Percentiles rank a stretch among this genome's conserved stretches.
These are phyloP conservation scores for Crithidia bombi DNA, from an alignment of 208 protist genomes.

Conservation along the genomic window DNA sequence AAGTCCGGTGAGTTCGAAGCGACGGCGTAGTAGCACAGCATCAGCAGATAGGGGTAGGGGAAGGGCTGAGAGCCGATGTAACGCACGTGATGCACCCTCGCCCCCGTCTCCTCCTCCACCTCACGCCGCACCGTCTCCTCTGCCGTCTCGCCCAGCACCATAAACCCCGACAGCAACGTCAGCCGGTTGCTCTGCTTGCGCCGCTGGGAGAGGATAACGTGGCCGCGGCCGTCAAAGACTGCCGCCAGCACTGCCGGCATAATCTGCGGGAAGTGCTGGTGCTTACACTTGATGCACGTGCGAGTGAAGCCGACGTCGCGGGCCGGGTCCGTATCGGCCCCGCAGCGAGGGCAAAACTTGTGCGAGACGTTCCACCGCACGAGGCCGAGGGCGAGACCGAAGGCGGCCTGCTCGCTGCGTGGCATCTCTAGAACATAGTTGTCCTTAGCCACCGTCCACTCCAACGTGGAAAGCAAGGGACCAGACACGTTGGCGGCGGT, in stretches of 20 bases:
- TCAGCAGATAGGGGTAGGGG: conserved; percentile 52
- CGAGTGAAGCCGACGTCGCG: conserved; percentile 33
- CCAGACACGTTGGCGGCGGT: conserved; percentile 21
- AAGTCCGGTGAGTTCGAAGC: conserved; percentile 26
- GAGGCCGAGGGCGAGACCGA: conserved; percentile 43
- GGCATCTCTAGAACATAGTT: conserved; percentile 19
- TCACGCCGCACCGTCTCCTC: conserved; percentile 63
- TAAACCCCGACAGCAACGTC: conserved; percentile 61
- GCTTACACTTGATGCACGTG: conserved; percentile 32
- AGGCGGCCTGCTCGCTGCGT: conserved; percentile 23
- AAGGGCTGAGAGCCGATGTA: conserved; percentile 68
- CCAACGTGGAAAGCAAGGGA: conserved; percentile 4
- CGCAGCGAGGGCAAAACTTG: conserved; percentile 46
- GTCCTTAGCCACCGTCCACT: conserved; percentile 27
- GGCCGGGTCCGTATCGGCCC: conserved; percentile 16
- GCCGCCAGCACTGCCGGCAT: conserved; percentile 56
- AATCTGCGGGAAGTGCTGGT: conserved; percentile 42
- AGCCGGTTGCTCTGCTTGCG: conserved; percentile 21
- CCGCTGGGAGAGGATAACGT: conserved; percentile 55
- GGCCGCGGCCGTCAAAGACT: conserved; percentile 53
- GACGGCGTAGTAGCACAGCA: conserved; percentile 67
- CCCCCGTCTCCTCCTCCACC: conserved; percentile 64
- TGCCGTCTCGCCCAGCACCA: conserved; percentile 48
- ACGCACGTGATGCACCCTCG: conserved; percentile 39
- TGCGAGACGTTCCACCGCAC: conserved; percentile 31